These are phyloP conservation scores for Aspergillus persii DNA, from an alignment of 2,329 filamentous ascomycete genomes.

Conservation along the genomic window DNA sequence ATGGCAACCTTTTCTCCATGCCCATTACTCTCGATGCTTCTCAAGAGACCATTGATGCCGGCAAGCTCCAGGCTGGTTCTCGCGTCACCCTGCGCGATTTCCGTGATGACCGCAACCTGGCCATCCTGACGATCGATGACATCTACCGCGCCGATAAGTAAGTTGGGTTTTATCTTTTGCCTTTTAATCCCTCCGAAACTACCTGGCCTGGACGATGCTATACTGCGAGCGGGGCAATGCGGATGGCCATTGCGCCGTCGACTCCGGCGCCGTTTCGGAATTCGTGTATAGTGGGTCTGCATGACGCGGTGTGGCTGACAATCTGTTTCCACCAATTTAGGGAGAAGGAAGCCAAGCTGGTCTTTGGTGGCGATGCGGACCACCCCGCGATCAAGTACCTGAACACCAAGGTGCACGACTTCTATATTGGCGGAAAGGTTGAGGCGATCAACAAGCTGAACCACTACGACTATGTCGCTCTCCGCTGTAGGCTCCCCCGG, in stretches of 20 bases:
- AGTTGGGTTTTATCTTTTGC: conserved; percentile 30
- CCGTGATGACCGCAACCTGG: conserved; percentile 92
- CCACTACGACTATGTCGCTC: conserved; percentile 98
- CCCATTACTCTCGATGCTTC: conserved; percentile 91
- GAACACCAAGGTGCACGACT: conserved; percentile 74
- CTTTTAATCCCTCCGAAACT: neutral
- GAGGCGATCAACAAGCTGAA: conserved; percentile 92
- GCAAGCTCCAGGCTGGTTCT: conserved; percentile 74
- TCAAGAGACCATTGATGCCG: conserved; percentile 69
- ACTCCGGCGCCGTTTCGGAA: neutral
- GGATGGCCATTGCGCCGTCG: neutral
- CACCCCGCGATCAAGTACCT: conserved; percentile 94
- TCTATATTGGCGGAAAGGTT: conserved; percentile 93
- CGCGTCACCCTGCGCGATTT: conserved; percentile 90
- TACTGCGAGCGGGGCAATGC: neutral
- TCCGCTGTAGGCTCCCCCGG: conserved; percentile 67
- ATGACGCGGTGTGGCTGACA: conserved; percentile 27
- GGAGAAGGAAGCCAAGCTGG: conserved; percentile 83
- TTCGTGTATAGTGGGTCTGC: conserved; percentile 20
- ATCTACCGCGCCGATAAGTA: conserved; percentile 95
- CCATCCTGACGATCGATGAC: conserved; percentile 93
- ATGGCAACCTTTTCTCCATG: conserved; percentile 92
- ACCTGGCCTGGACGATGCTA: neutral
- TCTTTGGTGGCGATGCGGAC: conserved; percentile 88
- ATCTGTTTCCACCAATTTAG: conserved; percentile 45